Evolutionary conservation across 2,329 filamentous ascomycete genomes (phyloP).

Genomic region (Lasiodiplodia citricola): DNA sequence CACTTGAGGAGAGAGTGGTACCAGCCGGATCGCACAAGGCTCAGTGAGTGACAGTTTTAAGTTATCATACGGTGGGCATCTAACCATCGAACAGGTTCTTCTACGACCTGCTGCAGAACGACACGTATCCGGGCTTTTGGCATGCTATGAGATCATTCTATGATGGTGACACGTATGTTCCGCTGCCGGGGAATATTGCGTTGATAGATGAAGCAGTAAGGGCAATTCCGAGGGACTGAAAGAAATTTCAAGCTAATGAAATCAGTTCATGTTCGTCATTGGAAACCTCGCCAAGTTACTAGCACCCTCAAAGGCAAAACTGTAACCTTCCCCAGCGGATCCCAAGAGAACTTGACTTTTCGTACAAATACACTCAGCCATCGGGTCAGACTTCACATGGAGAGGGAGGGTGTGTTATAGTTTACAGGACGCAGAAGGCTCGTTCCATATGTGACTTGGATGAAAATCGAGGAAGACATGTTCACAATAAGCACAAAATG

Average conservation of each 20-base stretch:
- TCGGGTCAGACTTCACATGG: no score
- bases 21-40: conserved; percentile 20
- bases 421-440: no score
- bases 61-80: no score
- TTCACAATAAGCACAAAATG: no score
- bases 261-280: neutral
- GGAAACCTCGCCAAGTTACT: neutral
- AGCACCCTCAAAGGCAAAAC: neutral
- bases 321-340: neutral
- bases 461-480: neutral
- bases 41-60: neutral
- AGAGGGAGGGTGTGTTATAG: no score
- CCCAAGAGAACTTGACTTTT: neutral
- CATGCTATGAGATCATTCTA: conserved; percentile 20
- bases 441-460: no score
- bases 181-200: conserved; percentile 9
- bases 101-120: conserved; percentile 4
- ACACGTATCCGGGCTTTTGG: neutral
- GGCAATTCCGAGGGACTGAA: no score
- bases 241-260: no score
- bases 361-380: no score
- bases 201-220: conserved; percentile 19
- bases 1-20: conserved; percentile 1
- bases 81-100: conserved; percentile 3
- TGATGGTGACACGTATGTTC: conserved; percentile 18